Base-by-base conservation (phyloP, 2,329 filamentous ascomycete genomes). In the Trichoderma atrobrunneum region DNA sequence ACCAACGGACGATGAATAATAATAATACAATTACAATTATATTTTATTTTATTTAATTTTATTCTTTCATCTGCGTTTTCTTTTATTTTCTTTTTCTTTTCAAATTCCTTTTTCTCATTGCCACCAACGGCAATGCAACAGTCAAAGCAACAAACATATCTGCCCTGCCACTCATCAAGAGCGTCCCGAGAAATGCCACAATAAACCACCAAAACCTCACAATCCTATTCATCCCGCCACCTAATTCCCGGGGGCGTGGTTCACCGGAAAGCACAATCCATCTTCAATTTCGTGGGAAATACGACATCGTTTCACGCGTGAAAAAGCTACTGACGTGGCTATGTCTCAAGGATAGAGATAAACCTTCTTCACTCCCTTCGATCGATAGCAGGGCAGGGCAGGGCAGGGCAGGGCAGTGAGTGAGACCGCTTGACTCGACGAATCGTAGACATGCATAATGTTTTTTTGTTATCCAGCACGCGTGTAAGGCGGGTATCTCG, bases 361-460 rank as follows among this genome's bases (percentile, higher is more conserved):
- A 48, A 16, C 30, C 30, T 16, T 24, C 26, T 14, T 59, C 65
- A 24, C 36, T 30, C 54, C 64, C 64, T 48, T 59, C 48, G 11
- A 24, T 54, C 48, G 48, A 54, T 30, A 12, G 6, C 24, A 67
- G 64, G 64, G 64, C 24, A 18, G 28, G 62, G 6, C 24, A 67
- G 64, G 64, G 64, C 24, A 18, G 28, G 62, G 43, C 30, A 26
- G 16, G 16, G 64, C 54, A 43, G n/a, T 14, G 36, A 69, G 21
- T 59, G 57, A 70, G 57, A 70, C 66, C n/a, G 28, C 28, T n/a
- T n/a, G 59, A 30, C 56, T n/a, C n/a, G 56, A 30, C 56, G 54
- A 36, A 69, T 61, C 39, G n/a, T 61, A 70, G 66, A 70, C 66
- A 70, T 54, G 66, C 66, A 62, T 62, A 34, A 48, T 61, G 57